A percentile compares a stretch with the other conserved stretches of the same genome.
Evolutionary conservation across 345 rosid species (phyloP).

Genomic region (Euphorbia pulcherrima): DNA sequence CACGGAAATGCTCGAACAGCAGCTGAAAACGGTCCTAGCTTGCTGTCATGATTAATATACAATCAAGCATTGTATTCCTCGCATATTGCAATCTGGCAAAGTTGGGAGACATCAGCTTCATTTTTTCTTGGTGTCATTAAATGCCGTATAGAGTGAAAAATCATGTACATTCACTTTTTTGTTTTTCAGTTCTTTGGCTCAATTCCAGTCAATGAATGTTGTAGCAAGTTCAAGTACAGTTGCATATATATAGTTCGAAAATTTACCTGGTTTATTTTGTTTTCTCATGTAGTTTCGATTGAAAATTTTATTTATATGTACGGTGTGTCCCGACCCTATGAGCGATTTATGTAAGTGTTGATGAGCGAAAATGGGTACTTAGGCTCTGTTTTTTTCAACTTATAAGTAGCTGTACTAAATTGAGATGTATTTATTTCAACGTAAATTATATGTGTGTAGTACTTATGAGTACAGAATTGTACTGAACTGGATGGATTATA

Average conservation of each 20-base stretch:
- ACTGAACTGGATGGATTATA: no score
- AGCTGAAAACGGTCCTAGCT: slow-evolving; percentile 70
- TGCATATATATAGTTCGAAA: slow-evolving; percentile 7
- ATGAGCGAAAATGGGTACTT: no score
- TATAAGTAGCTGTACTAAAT: no score
- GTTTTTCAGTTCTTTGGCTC: slow-evolving; percentile 13
- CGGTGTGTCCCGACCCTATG: not conserved
- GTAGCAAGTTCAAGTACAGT: slow-evolving; percentile 4
- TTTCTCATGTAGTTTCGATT: not conserved
- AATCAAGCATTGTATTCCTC: not conserved
- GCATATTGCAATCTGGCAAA: slow-evolving; percentile 6
- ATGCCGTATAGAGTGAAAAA: not conserved
- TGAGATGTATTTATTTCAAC: no score
- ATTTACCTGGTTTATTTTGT: not conserved
- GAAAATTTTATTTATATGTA: not conserved
- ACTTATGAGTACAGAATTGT: no score
- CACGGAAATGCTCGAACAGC: slow-evolving; percentile 69
- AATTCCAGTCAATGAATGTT: slow-evolving; percentile 16
- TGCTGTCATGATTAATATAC: slow-evolving; percentile 46
- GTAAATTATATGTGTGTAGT: no score
- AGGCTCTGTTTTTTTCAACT: no score
- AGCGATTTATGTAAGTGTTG: no score
- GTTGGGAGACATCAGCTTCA: slow-evolving; percentile 12
- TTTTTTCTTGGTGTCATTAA: not conserved
- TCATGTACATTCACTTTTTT: slow-evolving; percentile 19